Conservation (phyloP, 345 rosid genomes). For the Triadica sebifera region DNA sequence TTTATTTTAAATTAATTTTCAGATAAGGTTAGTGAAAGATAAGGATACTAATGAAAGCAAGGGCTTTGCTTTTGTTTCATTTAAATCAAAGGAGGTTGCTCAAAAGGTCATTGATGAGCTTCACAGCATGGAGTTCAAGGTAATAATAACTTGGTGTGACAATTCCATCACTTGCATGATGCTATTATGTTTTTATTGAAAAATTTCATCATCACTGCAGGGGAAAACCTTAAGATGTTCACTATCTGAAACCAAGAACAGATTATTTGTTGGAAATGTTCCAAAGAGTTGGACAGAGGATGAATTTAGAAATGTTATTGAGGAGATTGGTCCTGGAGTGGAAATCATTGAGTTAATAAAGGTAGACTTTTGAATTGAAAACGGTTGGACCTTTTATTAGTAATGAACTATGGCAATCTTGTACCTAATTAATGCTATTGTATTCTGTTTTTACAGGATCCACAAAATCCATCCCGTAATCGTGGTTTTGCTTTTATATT, state of each 20-base stretch:
- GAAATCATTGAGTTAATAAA: slow-evolving; percentile 87
- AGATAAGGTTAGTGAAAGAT: slow-evolving; percentile 92
- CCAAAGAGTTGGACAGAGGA: slow-evolving; percentile 95
- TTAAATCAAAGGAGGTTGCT: slow-evolving; percentile 69
- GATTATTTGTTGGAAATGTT: slow-evolving; percentile 90
- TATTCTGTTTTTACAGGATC: slow-evolving; percentile 61
- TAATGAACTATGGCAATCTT: slow-evolving; percentile 10
- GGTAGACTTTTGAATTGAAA: slow-evolving; percentile 42
- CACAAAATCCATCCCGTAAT: slow-evolving; percentile 72
- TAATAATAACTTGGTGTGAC: slow-evolving; percentile 23
- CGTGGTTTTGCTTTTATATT: slow-evolving; percentile 96
- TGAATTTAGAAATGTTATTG: slow-evolving; percentile 74
- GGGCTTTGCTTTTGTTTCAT: slow-evolving; percentile 91
- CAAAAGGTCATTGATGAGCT: slow-evolving; percentile 81
- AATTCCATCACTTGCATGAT: neutral
- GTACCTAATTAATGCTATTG: slow-evolving; percentile 12
- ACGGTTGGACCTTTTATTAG: neutral
- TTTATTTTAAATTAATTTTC: slow-evolving; percentile 21
- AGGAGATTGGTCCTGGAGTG: slow-evolving; percentile 88
- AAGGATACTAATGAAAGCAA: slow-evolving; percentile 92
- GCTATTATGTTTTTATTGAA: neutral
- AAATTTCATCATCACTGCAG: slow-evolving; percentile 39
- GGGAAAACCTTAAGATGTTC: slow-evolving; percentile 95
- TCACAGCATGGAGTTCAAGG: slow-evolving; percentile 92
- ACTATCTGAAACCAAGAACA: slow-evolving; percentile 84